Percentiles rank a stretch among this genome's conserved stretches.
phyloP scores from a whole-genome alignment of 306 rosid genomes.

The Rosa persica region DNA sequence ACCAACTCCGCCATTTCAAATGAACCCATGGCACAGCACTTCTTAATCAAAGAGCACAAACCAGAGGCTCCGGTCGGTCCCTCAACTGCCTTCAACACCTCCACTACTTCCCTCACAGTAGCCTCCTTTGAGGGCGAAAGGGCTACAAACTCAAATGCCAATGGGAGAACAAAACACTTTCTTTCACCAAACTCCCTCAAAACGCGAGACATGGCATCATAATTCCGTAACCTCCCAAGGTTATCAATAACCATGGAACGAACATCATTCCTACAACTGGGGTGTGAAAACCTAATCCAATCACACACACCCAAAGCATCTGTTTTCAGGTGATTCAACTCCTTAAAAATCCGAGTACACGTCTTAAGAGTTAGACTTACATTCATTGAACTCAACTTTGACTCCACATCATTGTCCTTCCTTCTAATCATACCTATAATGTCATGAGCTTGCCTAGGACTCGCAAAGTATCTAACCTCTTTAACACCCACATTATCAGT shows the following conservation, averaged over 20 bases:
- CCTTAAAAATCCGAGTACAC: slow-evolving; percentile 35
- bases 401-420: slow-evolving; percentile 46
- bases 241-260: slow-evolving; percentile 58
- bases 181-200: slow-evolving; percentile 38
- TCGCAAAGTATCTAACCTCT: slow-evolving; percentile 20
- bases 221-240: slow-evolving; percentile 58
- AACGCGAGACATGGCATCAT: slow-evolving; percentile 46
- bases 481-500: slow-evolving; percentile 11
- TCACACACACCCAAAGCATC: slow-evolving; percentile 55
- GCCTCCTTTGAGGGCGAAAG: slow-evolving; percentile 30
- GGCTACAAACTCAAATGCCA: slow-evolving; percentile 60
- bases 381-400: slow-evolving; percentile 43
- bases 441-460: slow-evolving; percentile 39
- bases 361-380: slow-evolving; percentile 38
- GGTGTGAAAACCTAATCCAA: slow-evolving; percentile 47
- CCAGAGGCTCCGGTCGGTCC: slow-evolving; percentile 59
- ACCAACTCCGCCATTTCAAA: slow-evolving; percentile 51
- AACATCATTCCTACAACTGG: slow-evolving; percentile 37
- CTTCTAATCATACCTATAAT: slow-evolving; percentile 42
- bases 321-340: slow-evolving; percentile 37
- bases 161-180: slow-evolving; percentile 28
- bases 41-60: slow-evolving; percentile 54
- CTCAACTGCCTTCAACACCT: slow-evolving; percentile 56
- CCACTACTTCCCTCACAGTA: slow-evolving; percentile 38
- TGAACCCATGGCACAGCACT: slow-evolving; percentile 42